A percentile compares a stretch with the other conserved stretches of the same genome.
Evolutionary conservation across 129 eudicot genomes (phyloP).

Genomic region (Chrysanthemum makinoi): DNA sequence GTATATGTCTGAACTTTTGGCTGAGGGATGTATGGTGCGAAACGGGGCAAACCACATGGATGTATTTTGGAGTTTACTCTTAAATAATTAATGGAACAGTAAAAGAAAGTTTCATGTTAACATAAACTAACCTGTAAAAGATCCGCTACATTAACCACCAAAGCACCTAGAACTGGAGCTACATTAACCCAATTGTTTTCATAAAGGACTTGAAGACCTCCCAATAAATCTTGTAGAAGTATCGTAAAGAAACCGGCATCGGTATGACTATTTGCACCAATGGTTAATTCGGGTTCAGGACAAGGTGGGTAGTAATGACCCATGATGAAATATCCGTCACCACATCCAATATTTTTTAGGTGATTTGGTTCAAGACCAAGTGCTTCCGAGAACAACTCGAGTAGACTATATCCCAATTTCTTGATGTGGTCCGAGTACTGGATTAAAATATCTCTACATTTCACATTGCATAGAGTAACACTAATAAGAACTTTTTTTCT

Average conservation of each 20-base stretch:
- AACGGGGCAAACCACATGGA: too few species aligned
- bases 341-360: conserved; percentile 37
- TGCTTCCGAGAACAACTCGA: too few species aligned
- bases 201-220: conserved; percentile 52
- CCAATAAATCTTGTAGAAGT: conserved; percentile 21
- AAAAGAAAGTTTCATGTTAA: background rate
- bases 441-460: conserved; percentile 29
- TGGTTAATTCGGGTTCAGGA: conserved; percentile 40
- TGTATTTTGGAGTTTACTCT: too few species aligned
- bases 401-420: conserved; percentile 23
- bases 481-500: too few species aligned
- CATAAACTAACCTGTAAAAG: conserved; percentile 39
- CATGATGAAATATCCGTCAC: conserved; percentile 27
- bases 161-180: conserved; percentile 33
- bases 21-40: too few species aligned
- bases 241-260: background rate
- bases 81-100: too few species aligned
- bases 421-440: conserved; percentile 23
- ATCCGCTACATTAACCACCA: conserved; percentile 39
- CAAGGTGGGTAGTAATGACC: conserved; percentile 48
- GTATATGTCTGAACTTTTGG: too few species aligned
- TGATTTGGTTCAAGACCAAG: conserved; percentile 20
- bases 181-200: conserved; percentile 42
- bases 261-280: conserved; percentile 9
- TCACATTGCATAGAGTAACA: too few species aligned